Evolutionary conservation across 805 yeast species (phyloP).

Genomic region (Saturnispora halmiae): DNA sequence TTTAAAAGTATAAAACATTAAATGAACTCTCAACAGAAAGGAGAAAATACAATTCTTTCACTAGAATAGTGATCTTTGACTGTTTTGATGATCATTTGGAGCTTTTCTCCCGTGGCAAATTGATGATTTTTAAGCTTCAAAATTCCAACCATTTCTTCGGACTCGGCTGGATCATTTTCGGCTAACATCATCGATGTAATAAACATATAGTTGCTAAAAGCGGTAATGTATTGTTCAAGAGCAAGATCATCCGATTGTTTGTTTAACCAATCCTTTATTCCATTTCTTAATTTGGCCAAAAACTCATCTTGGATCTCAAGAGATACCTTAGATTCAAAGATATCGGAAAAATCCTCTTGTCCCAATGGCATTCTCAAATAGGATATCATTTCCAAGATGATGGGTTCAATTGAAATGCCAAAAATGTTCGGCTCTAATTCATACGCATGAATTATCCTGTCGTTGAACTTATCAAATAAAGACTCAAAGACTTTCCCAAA

Average conservation of each 20-base stretch:
- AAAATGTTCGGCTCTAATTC: slow-evolving; percentile 17
- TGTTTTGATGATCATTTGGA: background rate
- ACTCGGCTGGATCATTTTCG: background rate
- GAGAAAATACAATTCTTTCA: slow-evolving; percentile 2
- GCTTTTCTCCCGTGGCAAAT: background rate
- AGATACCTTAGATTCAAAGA: slow-evolving; percentile 12
- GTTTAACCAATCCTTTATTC: background rate
- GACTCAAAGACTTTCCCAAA: slow-evolving; percentile 12
- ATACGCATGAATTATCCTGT: background rate
- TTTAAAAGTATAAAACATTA: background rate
- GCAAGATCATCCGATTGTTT: background rate
- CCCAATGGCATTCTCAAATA: slow-evolving; percentile 7
- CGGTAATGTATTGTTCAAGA: background rate
- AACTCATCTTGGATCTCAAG: background rate
- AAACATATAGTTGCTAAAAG: slow-evolving; percentile 1
- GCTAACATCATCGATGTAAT: slow-evolving; percentile 1
- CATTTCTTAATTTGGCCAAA: background rate
- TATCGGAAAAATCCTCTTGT: slow-evolving; percentile 24
- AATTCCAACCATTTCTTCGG: background rate
- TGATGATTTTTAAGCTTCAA: background rate
- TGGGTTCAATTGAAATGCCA: slow-evolving; percentile 18
- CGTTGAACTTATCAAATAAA: slow-evolving; percentile 10
- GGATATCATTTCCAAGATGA: slow-evolving; percentile 17
- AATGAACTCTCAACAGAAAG: background rate
- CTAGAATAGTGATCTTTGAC: slow-evolving; percentile 4